Evolutionary conservation across 2,329 filamentous ascomycete genomes (phyloP).

Genomic region (Fusarium sp.): DNA sequence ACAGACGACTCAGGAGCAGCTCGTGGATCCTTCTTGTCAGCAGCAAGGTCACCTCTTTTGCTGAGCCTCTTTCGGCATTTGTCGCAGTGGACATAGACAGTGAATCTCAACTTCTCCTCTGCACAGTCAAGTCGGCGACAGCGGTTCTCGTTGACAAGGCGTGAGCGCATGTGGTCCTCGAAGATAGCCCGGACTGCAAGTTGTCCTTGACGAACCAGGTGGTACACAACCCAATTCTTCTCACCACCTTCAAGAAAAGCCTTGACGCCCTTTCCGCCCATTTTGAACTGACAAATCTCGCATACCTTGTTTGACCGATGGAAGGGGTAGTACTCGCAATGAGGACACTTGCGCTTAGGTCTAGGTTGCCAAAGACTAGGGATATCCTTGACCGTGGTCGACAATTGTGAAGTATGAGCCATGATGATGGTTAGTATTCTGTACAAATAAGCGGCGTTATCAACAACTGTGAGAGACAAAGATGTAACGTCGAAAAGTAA

Average conservation of each 20-base stretch:
- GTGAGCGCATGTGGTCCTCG: constrained; percentile 11
- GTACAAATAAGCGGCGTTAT: neutral
- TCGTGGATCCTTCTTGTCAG: neutral
- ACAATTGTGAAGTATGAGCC: neutral
- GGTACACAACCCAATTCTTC: constrained; percentile 16
- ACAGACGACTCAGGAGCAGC: neutral
- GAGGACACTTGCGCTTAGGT: constrained; percentile 8
- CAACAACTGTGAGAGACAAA: neutral
- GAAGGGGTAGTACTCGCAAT: constrained; percentile 24
- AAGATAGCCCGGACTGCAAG: neutral
- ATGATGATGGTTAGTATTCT: neutral
- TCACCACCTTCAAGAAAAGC: neutral
- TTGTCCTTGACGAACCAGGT: constrained; percentile 18
- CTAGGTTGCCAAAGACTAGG: neutral
- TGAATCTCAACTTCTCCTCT: neutral
- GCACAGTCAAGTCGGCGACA: constrained; percentile 16
- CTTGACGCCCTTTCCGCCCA: neutral
- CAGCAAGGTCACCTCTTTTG: neutral
- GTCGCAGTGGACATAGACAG: constrained; percentile 13
- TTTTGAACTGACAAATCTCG: constrained; percentile 10
- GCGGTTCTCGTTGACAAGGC: constrained; percentile 13
- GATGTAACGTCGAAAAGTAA: neutral
- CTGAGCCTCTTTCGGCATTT: constrained; percentile 10
- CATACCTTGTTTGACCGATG: constrained; percentile 5
- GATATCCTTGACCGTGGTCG: neutral